Conservation (phyloP, 2,329 filamentous ascomycete species). For the Orbilia ellipsospora region DNA sequence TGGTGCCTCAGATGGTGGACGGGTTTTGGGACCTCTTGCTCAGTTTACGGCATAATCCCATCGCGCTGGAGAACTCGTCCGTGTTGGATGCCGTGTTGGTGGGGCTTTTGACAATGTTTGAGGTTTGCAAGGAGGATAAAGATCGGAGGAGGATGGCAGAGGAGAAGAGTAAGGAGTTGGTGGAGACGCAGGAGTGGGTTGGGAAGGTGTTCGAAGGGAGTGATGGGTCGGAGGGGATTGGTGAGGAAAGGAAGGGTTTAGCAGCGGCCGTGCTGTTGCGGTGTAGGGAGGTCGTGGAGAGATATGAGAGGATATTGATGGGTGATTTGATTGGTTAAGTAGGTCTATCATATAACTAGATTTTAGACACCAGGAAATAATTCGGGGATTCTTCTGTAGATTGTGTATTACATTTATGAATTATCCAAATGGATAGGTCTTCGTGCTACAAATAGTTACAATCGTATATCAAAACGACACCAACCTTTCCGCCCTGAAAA, state of each 20-base stretch:
- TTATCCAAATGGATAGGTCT: no score
- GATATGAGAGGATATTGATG: constrained; percentile 58
- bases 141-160: constrained; percentile 73
- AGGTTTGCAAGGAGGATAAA: constrained; percentile 80
- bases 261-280: constrained; percentile 81
- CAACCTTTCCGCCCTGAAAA: neutral
- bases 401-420: neutral
- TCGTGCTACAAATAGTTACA: neutral
- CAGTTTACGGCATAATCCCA: constrained; percentile 66
- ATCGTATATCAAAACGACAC: neutral
- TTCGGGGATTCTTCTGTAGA: neutral
- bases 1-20: constrained; percentile 80
- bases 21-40: constrained; percentile 89
- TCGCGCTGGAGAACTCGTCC: constrained; percentile 70
- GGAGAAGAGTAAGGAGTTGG: constrained; percentile 77
- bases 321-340: constrained; percentile 56
- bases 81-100: constrained; percentile 82
- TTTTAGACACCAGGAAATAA: no score
- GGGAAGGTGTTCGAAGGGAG: constrained; percentile 75
- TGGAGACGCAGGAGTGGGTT: constrained; percentile 91
- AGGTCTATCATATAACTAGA: no score
- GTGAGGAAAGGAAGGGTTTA: constrained; percentile 62
- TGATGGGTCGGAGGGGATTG: constrained; percentile 48
- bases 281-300: constrained; percentile 73
- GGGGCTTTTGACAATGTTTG: constrained; percentile 80